A percentile compares a stretch with the other conserved stretches of the same genome.
These are phyloP conservation scores for Triangularia setosa DNA, from an alignment of 2,329 filamentous ascomycete species.

Conservation along the genomic window DNA sequence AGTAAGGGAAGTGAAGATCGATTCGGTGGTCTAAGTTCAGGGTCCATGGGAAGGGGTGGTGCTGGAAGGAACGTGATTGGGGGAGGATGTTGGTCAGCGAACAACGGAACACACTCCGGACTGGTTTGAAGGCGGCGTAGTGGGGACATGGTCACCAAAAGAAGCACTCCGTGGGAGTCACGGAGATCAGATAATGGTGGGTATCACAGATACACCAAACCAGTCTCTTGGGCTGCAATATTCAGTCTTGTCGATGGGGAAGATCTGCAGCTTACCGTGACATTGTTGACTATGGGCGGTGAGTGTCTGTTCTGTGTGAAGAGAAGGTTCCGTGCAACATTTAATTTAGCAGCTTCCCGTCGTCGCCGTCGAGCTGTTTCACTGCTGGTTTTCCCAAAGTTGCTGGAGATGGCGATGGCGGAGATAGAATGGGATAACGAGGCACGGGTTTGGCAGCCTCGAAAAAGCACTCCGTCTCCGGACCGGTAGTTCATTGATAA, in stretches of 20 bases:
- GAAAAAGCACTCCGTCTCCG: neutral
- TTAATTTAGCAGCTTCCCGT: neutral
- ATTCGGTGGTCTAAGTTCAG: neutral
- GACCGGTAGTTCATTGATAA: neutral
- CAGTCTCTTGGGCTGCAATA: neutral
- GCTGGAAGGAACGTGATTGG: neutral
- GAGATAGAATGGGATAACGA: neutral
- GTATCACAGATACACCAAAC: neutral
- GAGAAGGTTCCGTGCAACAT: neutral
- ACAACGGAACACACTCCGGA: neutral
- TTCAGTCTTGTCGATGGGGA: neutral
- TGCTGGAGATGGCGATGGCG: neutral
- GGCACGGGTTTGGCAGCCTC: neutral
- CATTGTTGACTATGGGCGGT: neutral
- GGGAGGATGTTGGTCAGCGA: neutral
- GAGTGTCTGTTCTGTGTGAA: neutral
- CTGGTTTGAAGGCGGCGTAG: neutral
- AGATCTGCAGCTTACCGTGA: neutral
- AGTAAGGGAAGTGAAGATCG: neutral
- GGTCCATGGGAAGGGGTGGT: neutral
- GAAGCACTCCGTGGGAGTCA: too few species aligned
- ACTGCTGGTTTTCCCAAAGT: neutral
- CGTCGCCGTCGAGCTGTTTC: neutral
- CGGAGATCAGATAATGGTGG: neutral
- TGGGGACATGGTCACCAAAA: neutral